Percentiles rank a stretch among this genome's conserved stretches.
These are phyloP conservation scores for Aspergillus wentii DNA, from an alignment of 495 filamentous ascomycete species.

Conservation along the genomic window DNA sequence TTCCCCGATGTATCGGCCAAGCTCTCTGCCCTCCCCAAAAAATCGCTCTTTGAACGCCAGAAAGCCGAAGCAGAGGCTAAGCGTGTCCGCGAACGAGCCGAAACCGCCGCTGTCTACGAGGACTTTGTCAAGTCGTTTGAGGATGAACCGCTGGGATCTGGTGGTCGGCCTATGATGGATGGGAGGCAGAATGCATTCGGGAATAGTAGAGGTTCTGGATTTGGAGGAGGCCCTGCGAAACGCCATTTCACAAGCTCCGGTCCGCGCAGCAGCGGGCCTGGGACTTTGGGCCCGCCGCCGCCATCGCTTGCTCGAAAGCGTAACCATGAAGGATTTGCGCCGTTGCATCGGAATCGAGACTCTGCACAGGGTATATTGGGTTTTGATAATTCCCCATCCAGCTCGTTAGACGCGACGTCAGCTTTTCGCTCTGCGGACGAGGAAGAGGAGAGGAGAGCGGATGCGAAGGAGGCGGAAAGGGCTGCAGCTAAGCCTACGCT, in stretches of 20 bases:
- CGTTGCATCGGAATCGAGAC: slow-evolving; percentile 33
- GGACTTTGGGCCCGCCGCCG: slow-evolving; percentile 65
- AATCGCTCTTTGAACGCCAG: slow-evolving; percentile 88
- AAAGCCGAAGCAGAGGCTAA: slow-evolving; percentile 94
- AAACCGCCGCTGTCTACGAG: slow-evolving; percentile 85
- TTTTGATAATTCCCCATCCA: slow-evolving; percentile 47
- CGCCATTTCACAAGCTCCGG: slow-evolving; percentile 52
- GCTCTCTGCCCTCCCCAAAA: slow-evolving; percentile 73
- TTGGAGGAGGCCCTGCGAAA: slow-evolving; percentile 40
- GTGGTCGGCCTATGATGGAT: slow-evolving; percentile 15
- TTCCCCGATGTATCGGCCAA: slow-evolving; percentile 85
- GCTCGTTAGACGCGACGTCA: slow-evolving; percentile 31
- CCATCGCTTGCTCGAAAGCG: slow-evolving; percentile 47
- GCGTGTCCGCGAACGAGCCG: slow-evolving; percentile 76
- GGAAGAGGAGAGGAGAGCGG: slow-evolving; percentile 42
- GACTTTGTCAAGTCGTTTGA: slow-evolving; percentile 91
- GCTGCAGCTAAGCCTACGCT: slow-evolving; percentile 82
- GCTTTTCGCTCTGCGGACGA: slow-evolving; percentile 49
- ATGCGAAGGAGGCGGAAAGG: slow-evolving; percentile 58
- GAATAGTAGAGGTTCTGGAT: slow-evolving; percentile 30
- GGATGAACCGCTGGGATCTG: slow-evolving; percentile 52
- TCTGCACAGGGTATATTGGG: slow-evolving; percentile 44
- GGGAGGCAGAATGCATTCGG: slow-evolving; percentile 29
- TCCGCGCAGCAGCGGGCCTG: slow-evolving; percentile 64
- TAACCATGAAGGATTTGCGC: slow-evolving; percentile 41